These are phyloP conservation scores for Rhipidocladum racemiflorum DNA, from an alignment of 176 grass and related monocot species.

Conservation along the genomic window DNA sequence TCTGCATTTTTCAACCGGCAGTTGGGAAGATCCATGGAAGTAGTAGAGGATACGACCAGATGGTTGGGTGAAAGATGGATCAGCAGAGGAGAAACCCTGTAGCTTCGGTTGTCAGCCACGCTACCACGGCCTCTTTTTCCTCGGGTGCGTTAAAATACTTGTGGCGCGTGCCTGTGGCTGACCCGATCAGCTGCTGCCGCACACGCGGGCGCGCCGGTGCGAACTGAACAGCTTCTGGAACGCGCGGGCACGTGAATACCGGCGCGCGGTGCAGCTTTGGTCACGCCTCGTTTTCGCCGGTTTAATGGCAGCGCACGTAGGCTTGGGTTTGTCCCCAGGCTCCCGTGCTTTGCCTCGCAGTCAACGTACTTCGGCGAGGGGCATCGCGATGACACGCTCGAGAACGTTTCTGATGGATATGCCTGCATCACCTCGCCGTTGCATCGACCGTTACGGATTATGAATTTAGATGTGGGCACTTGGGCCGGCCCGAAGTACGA, in stretches of 20 bases:
- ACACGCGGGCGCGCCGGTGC: background rate
- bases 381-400: background rate
- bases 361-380: background rate
- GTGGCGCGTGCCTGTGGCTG: background rate
- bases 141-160: background rate
- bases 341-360: background rate
- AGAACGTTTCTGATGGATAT: background rate
- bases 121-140: background rate
- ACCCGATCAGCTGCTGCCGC: background rate
- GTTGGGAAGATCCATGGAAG: background rate
- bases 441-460: background rate
- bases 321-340: background rate
- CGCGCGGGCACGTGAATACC: background rate
- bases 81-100: background rate
- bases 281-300: constrained; percentile 18
- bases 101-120: background rate
- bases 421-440: background rate
- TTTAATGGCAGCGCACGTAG: background rate
- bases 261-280: background rate
- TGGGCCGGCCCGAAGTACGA: too few relatives aligned
- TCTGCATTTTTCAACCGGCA: background rate
- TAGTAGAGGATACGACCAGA: background rate
- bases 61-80: background rate
- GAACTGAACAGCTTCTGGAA: background rate
- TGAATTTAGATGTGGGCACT: too few relatives aligned